These are phyloP conservation scores for Metarhizium rileyi DNA, from an alignment of 2,329 filamentous ascomycete genomes.

Conservation along the genomic window DNA sequence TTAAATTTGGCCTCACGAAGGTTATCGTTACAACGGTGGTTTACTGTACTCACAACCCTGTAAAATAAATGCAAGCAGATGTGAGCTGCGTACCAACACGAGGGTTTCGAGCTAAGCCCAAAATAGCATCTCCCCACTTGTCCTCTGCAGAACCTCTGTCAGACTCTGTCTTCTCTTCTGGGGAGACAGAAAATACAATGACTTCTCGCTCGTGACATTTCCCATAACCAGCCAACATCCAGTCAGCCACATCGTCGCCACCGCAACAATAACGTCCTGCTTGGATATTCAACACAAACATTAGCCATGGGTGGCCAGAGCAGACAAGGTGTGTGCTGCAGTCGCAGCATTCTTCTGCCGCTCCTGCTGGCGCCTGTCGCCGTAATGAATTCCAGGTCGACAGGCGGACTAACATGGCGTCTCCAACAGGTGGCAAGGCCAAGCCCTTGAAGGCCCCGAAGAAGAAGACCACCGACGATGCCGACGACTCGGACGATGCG, in stretches of 20 bases:
- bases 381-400: not conserved
- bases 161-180: not conserved
- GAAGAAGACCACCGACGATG: too few species aligned
- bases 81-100: too few species aligned
- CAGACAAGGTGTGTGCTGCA: conserved; percentile 24
- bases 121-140: conserved; percentile 1
- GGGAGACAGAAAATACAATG: too few species aligned
- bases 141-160: not conserved
- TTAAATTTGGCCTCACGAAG: too few species aligned
- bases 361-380: not conserved
- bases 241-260: not conserved
- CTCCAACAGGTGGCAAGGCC: conserved; percentile 60
- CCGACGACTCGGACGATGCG: conserved; percentile 78
- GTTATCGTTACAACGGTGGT: too few species aligned
- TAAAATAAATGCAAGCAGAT: too few species aligned
- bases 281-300: not conserved
- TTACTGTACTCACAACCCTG: too few species aligned
- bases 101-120: conserved; percentile 2
- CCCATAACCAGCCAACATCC: not conserved
- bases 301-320: conserved; percentile 27
- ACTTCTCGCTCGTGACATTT: too few species aligned
- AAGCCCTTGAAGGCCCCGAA: conserved; percentile 41
- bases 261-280: not conserved
- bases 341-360: not conserved
- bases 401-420: not conserved